Base-by-base conservation (phyloP, 2,329 filamentous ascomycete species). In the Xylariaceae sp. region DNA sequence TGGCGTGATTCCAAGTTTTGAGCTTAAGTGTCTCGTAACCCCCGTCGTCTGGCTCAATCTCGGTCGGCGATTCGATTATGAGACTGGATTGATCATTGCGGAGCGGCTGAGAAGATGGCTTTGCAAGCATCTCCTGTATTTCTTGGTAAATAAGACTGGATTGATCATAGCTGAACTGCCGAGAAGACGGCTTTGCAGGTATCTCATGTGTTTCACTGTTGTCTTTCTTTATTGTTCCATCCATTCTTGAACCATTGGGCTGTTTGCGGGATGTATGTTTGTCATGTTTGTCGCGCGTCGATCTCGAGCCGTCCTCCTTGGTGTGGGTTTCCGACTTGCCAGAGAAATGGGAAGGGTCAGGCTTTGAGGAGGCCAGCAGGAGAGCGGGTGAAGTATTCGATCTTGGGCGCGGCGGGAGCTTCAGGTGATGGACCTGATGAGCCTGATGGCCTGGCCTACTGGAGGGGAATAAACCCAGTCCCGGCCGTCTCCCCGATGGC, bases 371-470 rank as follows among this genome's bases (percentile, higher is more conserved):
- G 4, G 73, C 74, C 3, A 59, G 60, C 5, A 73, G 54, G 14
- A 60, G 56, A 11, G 69, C 70, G 2, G 76, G 74, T 11, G 72
- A 73, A 3, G 76, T 79, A 47, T 75, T 73, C 2, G 76, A 74
- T 18, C 76, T 69, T 14, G 60, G 47, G 23, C 60, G 66, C 2
- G 70, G 62, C 7, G 68, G 64, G 33, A 60, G 44, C 30, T 40
- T 55, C n/a, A n/a, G n/a, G n/a, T n/a, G n/a, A n/a, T n/a, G n/a
- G n/a, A n/a, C n/a, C n/a, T n/a, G n/a, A n/a, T n/a, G n/a, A n/a
- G n/a, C n/a, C n/a, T n/a, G n/a, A n/a, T n/a, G n/a, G n/a, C n/a
- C n/a, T n/a, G n/a, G n/a, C n/a, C 60, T 55, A 24, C 7, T 6
- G 6, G 21, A 24, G 2, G 71, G 69, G 42, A 73, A 73, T 12